A percentile compares a stretch with the other conserved stretches of the same genome.
Conservation (phyloP, 768 basidiomycete genomes). For the Panellus pusillus region DNA sequence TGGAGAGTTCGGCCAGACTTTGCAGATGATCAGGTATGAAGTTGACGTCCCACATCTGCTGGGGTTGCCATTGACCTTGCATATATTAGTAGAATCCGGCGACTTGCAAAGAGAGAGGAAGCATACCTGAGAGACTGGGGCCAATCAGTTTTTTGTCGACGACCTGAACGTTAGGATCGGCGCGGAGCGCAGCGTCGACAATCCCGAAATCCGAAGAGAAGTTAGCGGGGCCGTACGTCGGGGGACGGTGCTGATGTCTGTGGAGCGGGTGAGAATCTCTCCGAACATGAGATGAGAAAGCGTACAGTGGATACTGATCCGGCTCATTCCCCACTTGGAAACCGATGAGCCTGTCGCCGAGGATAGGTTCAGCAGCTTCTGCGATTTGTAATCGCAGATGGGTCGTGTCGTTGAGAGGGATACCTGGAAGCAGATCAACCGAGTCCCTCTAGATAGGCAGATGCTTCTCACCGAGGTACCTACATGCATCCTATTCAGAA, state of each 20-base stretch:
- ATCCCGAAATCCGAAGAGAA: slow-evolving; percentile 57
- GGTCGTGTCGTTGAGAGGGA: slow-evolving; percentile 69
- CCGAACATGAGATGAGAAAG: background rate
- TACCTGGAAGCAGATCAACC: slow-evolving; percentile 22
- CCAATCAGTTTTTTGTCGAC: slow-evolving; percentile 53
- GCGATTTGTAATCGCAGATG: slow-evolving; percentile 58
- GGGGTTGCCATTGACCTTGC: slow-evolving; percentile 48
- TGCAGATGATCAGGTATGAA: slow-evolving; percentile 36
- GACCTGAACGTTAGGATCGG: slow-evolving; percentile 34
- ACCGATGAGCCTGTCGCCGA: slow-evolving; percentile 67
- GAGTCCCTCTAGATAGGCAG: background rate
- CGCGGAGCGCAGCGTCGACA: slow-evolving; percentile 45
- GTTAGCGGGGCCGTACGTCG: slow-evolving; percentile 41
- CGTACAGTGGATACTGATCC: slow-evolving; percentile 47
- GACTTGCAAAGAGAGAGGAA: too few species aligned
- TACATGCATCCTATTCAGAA: too few species aligned
- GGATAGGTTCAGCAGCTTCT: slow-evolving; percentile 59
- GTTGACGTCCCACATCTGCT: slow-evolving; percentile 55
- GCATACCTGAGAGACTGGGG: slow-evolving; percentile 42
- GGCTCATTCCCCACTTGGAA: slow-evolving; percentile 75
- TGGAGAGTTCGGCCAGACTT: slow-evolving; percentile 10
- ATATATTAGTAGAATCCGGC: too few species aligned
- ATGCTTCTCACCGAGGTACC: slow-evolving; percentile 44
- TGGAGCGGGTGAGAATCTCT: background rate
- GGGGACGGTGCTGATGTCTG: slow-evolving; percentile 32